phyloP scores from a whole-genome alignment of 441 rosid genomes.

The Croton setiger region DNA sequence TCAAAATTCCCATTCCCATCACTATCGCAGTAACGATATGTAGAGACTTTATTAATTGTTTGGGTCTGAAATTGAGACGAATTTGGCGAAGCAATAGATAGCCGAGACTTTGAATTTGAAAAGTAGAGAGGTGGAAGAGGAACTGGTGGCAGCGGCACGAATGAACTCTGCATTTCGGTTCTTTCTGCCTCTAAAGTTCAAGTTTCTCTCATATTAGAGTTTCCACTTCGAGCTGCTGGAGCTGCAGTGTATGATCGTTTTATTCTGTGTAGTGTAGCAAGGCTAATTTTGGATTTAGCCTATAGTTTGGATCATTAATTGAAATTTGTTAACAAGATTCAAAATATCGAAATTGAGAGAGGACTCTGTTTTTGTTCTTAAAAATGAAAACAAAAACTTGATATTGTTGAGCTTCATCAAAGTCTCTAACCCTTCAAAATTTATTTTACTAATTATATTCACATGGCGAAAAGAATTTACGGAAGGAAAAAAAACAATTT shows the following conservation, averaged over 20 bases:
- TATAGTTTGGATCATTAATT: no score
- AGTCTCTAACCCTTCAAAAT: neutral
- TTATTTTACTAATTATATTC: neutral
- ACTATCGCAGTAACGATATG: neutral
- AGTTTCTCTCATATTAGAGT: neutral
- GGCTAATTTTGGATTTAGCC: no score
- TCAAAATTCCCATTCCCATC: constrained; percentile 21
- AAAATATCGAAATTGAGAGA: no score
- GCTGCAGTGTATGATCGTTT: no score
- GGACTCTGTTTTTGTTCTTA: no score
- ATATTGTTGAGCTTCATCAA: neutral
- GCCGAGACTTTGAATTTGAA: constrained; percentile 19
- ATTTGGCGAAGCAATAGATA: constrained; percentile 15
- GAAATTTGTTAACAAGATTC: no score
- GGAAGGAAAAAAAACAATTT: neutral
- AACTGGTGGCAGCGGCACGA: constrained; percentile 11
- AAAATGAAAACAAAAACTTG: no score
- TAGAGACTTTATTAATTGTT: neutral
- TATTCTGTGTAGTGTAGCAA: no score
- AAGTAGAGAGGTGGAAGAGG: constrained; percentile 20
- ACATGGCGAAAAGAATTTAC: neutral
- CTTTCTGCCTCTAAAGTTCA: neutral
- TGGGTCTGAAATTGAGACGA: constrained; percentile 8
- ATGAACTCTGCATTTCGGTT: constrained; percentile 30
- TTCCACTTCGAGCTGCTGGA: neutral